Evolutionary conservation across 208 protist species (phyloP).

Genomic region (Tritrichomonas foetus): DNA sequence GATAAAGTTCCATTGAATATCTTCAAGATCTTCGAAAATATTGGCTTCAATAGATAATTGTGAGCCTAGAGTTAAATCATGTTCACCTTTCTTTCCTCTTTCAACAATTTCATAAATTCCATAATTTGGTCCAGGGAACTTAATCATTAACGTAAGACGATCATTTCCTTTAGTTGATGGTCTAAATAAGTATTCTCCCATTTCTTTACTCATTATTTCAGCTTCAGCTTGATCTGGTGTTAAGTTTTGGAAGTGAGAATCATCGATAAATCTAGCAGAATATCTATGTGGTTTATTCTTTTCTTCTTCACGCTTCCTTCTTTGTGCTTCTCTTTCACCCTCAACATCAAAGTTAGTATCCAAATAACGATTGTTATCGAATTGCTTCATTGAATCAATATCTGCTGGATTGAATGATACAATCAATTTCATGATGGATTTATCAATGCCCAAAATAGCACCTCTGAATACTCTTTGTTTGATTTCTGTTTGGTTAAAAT

Average conservation of each 20-base stretch:
- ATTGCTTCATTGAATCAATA: background rate
- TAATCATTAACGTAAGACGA: background rate
- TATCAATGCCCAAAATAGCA: background rate
- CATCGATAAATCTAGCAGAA: background rate
- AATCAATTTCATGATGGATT: background rate
- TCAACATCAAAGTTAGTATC: background rate
- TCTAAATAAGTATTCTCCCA: background rate
- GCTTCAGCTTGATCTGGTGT: background rate
- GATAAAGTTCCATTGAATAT: background rate
- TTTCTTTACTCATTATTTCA: background rate
- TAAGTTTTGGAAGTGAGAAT: background rate
- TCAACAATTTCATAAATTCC: conserved; percentile 27
- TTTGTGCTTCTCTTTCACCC: background rate
- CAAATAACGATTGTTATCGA: background rate
- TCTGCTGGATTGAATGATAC: background rate
- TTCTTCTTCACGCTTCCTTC: background rate
- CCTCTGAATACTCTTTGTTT: background rate
- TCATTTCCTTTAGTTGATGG: background rate
- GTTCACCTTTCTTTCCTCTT: background rate
- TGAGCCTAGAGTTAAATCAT: background rate
- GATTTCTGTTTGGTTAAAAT: background rate
- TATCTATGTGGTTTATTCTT: background rate
- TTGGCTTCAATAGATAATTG: background rate
- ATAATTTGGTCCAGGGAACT: background rate
- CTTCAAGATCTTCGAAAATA: background rate